Evolutionary conservation across 345 rosid genomes (phyloP), one percentile per base, ranked within the genome.

Genomic region (Excoecaria cochinchinensis): DNA sequence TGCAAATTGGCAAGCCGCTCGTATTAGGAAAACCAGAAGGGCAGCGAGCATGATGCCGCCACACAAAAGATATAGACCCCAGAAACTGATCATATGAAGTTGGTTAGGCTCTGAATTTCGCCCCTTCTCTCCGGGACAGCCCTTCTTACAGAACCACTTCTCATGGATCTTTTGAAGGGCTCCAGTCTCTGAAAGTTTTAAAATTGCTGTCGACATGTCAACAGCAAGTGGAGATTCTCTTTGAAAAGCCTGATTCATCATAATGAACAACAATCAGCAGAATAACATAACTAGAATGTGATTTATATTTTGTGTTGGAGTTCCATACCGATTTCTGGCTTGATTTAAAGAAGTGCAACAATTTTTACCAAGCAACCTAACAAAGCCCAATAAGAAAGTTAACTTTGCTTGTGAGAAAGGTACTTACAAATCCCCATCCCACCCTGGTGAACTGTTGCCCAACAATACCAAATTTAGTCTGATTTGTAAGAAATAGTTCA

Each of bases 341-440:
- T 12, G 21, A 19, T 12, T n/a, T 56, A 56, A 56, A 56, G 11
- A 6, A 19, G 8, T 19, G 19, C 22, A 55, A 55, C 19, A 16
- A 15, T 7, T n/a, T 71, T 24, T 59, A 22, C 14, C 56, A 44
- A 59, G 64, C 75, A 21, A n/a, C 48, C 21, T 38, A 58, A 58
- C 24, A 72, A 24, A 9, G 56, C 42, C 4, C 67, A 72, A 40
- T 48, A 13, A 21, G 52, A 47, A 14, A 51, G 12, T 65, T 63
- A 14, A 65, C 9, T 1, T 73, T 65, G 46, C 62, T 66, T 52
- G 76, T 53, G 52, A 62, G 57, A 24, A 71, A 79, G 46, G 65
- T 70, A 88, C 99, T 91, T 87, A 95, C 99, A 47, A 95, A 95
- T 81, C 99, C 99, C 97, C 97, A 95, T 73, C 97, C 99, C 53